Evolutionary conservation across 345 rosid species (phyloP), one percentile per base, ranked within the genome.

Genomic region (Kernera saxatilis): DNA sequence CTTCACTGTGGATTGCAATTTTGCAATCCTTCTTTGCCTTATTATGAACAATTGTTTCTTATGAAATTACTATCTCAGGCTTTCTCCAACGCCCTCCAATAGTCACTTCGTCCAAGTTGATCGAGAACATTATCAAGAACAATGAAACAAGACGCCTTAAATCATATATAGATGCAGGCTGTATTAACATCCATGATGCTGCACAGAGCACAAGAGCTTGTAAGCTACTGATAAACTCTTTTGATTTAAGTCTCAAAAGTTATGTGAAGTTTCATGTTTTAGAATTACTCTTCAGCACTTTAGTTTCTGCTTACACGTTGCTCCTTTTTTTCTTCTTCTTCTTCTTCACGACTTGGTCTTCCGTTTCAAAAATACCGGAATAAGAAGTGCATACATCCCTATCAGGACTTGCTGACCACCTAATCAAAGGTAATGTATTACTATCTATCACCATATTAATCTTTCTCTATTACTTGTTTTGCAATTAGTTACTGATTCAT

Each of bases 31-130:
- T 32, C 25, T 41, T 1, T 23, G n/a, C 1, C 23, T 9, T 18
- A 21, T 11, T 33, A 8, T 53, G 43, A 39, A 39, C 27, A 8
- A 67, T 2, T 62, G 14, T 21, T 37, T 65, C 43, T 44, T 25
- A 14, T 19, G 44, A 15, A 22, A 48, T 44, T 72, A 8, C 17
- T 0, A 2, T 32, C 68, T 51, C 72, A 90, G 97, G 80, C 59
- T 84, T 80, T 58, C 85, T 92, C 33, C 81, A 79, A 48, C 84
- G 86, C 41, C 86, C 94, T 73, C 81, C 92, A 1, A 73, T 92
- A 3, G 41, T 68, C 13, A 61, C 21, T 55, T 70, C 75, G 15
- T 87, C 98, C 17, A 77, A 76, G 69, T 50, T 87, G 78, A 71
- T 87, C 11, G 68, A 72, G 27, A 88, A 72, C 19, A 76, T 92